Evolutionary conservation across 441 rosid genomes (phyloP).

Genomic region (Adansonia rubrostipa): DNA sequence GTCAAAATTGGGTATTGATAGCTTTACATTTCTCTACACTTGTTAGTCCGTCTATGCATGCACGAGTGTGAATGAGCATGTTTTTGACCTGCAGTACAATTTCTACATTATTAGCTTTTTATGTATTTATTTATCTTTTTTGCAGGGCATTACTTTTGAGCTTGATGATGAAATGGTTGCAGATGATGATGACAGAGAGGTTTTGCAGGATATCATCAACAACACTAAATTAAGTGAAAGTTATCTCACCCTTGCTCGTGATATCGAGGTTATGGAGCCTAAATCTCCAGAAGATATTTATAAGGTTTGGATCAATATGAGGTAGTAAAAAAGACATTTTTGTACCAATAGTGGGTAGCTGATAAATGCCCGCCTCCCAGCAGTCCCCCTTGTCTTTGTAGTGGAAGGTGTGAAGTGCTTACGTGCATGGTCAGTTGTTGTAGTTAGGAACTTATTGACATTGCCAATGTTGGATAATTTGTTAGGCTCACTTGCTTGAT

Average conservation of each 20-base stretch:
- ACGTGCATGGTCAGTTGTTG: not conserved
- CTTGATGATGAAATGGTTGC: conserved; percentile 72
- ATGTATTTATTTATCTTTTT: not conserved
- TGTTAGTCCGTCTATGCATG: not conserved
- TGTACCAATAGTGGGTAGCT: not conserved
- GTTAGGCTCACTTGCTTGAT: conserved; percentile 94
- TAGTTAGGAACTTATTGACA: not conserved
- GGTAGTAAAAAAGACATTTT: not conserved
- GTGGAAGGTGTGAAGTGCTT: not conserved
- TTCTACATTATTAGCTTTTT: not conserved
- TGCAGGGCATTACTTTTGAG: conserved; percentile 76
- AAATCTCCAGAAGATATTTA: conserved; percentile 97
- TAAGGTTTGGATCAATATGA: conserved; percentile 54
- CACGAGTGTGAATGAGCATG: not conserved
- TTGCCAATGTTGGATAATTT: conserved; percentile 2
- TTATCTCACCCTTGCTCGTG: conserved; percentile 94
- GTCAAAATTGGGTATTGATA: not conserved
- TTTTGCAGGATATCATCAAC: conserved; percentile 82
- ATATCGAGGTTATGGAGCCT: conserved; percentile 99
- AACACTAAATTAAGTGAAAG: conserved; percentile 81
- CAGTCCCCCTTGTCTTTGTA: not conserved
- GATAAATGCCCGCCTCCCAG: not conserved
- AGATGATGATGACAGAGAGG: conserved; percentile 65
- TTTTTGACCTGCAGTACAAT: not conserved
- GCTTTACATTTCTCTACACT: not conserved